Conservation (phyloP, 2,329 filamentous ascomycete species). For the Paecilomyces sp. region DNA sequence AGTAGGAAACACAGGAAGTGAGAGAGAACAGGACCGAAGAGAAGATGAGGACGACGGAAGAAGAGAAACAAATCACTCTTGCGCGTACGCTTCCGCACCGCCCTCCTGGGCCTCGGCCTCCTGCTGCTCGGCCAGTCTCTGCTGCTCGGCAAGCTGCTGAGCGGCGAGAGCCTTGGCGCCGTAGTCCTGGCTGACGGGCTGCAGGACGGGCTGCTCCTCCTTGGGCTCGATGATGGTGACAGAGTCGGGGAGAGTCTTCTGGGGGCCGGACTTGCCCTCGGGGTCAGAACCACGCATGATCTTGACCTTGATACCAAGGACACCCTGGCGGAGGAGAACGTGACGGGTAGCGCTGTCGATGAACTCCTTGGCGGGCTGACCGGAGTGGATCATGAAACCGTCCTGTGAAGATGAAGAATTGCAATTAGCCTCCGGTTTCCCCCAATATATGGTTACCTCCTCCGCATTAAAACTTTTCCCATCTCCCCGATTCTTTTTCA, state of each 20-base stretch:
- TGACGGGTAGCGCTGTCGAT: constrained; percentile 98
- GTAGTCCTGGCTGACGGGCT: constrained; percentile 97
- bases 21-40: constrained; percentile 9
- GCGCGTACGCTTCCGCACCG: constrained; percentile 37
- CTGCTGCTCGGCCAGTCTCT: constrained; percentile 53
- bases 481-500: not conserved
- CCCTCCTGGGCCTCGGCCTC: constrained; percentile 41
- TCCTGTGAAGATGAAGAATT: constrained; percentile 43
- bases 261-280: constrained; percentile 96
- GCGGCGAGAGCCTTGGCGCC: constrained; percentile 78
- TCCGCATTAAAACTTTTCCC: not conserved
- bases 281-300: constrained; percentile 99
- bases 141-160: constrained; percentile 48
- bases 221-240: constrained; percentile 99
- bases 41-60: constrained; percentile 18
- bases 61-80: constrained; percentile 38
- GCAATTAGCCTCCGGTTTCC: not conserved
- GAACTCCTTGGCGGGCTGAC: constrained; percentile 99
- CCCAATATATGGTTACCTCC: not conserved
- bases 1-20: constrained; percentile 25
- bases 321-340: constrained; percentile 99
- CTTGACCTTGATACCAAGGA: constrained; percentile 99
- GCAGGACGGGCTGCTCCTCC: constrained; percentile 92
- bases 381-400: constrained; percentile 99
- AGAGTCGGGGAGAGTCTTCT: constrained; percentile 95